Percentiles rank a stretch among this genome's conserved stretches.
Conservation (phyloP, 83 land plant species). For the Thuja plicata region DNA sequence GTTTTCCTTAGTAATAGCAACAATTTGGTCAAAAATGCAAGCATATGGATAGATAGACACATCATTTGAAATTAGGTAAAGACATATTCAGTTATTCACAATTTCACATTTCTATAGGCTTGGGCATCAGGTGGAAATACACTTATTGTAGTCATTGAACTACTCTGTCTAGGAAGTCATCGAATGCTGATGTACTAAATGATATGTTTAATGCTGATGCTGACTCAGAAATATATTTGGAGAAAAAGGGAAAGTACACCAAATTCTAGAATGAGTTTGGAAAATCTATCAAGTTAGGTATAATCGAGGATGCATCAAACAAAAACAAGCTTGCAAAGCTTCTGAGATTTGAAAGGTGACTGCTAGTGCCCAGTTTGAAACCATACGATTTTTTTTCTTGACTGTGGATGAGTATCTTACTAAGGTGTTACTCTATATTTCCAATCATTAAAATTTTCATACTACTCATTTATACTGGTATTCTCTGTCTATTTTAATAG, state of each 20-base stretch:
- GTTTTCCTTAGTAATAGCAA: background rate
- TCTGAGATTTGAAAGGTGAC: conserved; percentile 85
- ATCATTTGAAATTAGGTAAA: conserved; percentile 31
- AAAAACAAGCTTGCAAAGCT: conserved; percentile 93
- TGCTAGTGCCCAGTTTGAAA: background rate
- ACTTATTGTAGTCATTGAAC: background rate
- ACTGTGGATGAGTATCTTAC: background rate
- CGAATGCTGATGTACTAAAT: background rate
- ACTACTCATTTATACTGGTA: background rate
- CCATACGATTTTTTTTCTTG: background rate
- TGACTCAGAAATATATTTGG: conserved; percentile 42
- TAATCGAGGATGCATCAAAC: conserved; percentile 97
- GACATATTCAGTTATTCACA: background rate
- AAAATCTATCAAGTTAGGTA: conserved; percentile 94
- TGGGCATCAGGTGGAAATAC: background rate
- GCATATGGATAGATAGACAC: background rate
- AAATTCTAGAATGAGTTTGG: conserved; percentile 99
- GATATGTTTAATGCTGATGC: conserved; percentile 7
- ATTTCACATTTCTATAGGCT: background rate
- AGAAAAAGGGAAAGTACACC: conserved; percentile 88
- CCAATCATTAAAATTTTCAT: background rate
- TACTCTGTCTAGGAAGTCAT: background rate
- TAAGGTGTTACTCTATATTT: background rate
- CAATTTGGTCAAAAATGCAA: background rate
- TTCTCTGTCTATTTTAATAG: conserved; percentile 26